phyloP scores from a whole-genome alignment of 2,329 filamentous ascomycete species.

The Beauveria medogensis region DNA sequence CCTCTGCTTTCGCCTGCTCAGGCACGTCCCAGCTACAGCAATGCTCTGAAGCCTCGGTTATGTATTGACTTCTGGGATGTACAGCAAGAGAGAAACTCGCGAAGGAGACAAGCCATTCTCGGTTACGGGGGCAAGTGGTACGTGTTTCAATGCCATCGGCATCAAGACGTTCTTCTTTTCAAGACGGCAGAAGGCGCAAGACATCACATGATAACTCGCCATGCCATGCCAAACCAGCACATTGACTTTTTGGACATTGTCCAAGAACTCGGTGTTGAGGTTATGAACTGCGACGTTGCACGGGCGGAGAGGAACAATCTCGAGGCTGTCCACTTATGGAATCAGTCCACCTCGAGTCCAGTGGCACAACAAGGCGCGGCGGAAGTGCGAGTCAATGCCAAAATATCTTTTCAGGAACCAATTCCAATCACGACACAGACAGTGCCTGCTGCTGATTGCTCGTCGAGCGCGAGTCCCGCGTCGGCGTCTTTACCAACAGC shows the following conservation, averaged over 20 bases:
- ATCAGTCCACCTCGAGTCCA: neutral
- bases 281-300: neutral
- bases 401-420: neutral
- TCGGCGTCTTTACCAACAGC: neutral
- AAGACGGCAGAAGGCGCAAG: slow-evolving; percentile 3
- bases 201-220: neutral
- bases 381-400: neutral
- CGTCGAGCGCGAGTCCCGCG: neutral
- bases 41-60: neutral
- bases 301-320: neutral
- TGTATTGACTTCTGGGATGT: neutral
- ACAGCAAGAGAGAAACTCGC: neutral
- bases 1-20: neutral
- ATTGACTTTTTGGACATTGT: neutral
- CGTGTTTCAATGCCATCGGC: slow-evolving; percentile 6
- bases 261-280: slow-evolving; percentile 4
- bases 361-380: neutral
- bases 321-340: neutral
- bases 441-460: no score
- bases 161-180: neutral
- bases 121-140: slow-evolving; percentile 7
- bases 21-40: neutral
- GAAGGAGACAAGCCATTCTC: neutral
- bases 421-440: neutral
- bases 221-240: neutral